A percentile compares a stretch with the other conserved stretches of the same genome.
Evolutionary conservation across 257 asterid species (phyloP).

Genomic region (Scutellaria galericulata): DNA sequence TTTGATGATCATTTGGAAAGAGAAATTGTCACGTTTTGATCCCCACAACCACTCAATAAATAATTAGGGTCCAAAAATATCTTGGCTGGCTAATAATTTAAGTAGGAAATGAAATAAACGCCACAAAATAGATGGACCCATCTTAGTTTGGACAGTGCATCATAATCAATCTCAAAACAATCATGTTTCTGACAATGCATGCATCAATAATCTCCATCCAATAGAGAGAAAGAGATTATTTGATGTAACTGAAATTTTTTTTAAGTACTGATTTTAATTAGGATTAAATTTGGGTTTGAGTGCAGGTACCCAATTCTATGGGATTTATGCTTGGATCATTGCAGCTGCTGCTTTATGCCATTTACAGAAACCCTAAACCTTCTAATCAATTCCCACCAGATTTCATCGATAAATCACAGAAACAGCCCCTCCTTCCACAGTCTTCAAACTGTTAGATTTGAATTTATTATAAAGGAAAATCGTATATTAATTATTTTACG

Average conservation of each 20-base stretch:
- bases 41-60: conserved; percentile 3
- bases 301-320: conserved; percentile 67
- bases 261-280: not conserved
- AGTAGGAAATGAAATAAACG: not conserved
- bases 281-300: not conserved
- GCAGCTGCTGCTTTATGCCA: conserved; percentile 60
- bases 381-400: conserved; percentile 34
- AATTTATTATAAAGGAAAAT: not conserved
- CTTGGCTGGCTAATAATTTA: conserved; percentile 19
- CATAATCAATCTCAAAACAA: no score
- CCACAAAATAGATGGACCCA: not conserved
- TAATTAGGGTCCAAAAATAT: conserved; percentile 3
- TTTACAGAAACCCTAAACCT: conserved; percentile 44
- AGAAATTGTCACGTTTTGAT: not conserved
- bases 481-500: not conserved
- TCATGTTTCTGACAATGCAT: no score
- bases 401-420: conserved; percentile 38
- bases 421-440: conserved; percentile 45
- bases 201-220: no score
- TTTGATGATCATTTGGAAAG: not conserved
- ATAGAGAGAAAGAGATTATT: no score
- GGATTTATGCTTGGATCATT: conserved; percentile 59
- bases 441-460: conserved; percentile 28
- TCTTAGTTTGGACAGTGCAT: not conserved
- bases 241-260: not conserved